Percentiles rank a stretch among this genome's conserved stretches.
These are phyloP conservation scores for rapeseed (Brassica napus) DNA, from an alignment of 345 rosid genomes.

Conservation along the genomic window DNA sequence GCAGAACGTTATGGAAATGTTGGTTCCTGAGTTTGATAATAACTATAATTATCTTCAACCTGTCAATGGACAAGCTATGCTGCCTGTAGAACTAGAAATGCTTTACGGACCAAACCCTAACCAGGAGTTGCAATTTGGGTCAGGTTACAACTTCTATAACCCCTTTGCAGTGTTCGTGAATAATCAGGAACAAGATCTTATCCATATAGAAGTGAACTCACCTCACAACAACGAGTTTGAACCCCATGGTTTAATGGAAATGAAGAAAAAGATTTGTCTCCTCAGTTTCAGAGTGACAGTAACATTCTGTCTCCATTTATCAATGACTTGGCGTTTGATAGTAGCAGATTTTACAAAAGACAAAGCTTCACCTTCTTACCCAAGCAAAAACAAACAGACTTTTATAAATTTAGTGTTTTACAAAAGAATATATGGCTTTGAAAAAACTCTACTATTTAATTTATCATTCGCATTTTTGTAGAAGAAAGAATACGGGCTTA, in stretches of 20 bases:
- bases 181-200: background rate
- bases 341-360: background rate
- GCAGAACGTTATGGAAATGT: slow-evolving; percentile 46
- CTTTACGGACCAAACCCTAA: background rate
- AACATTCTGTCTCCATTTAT: background rate
- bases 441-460: too few species aligned
- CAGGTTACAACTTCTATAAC: background rate
- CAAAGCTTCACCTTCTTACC: too few species aligned
- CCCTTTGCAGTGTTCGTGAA: background rate
- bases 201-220: background rate
- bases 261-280: background rate
- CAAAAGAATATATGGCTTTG: too few species aligned
- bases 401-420: too few species aligned
- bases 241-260: background rate
- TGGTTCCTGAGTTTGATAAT: slow-evolving; percentile 46
- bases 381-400: too few species aligned
- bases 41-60: slow-evolving; percentile 50
- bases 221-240: background rate
- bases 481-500: too few species aligned
- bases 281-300: background rate
- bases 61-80: slow-evolving; percentile 49
- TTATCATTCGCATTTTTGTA: too few species aligned
- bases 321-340: background rate
- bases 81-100: slow-evolving; percentile 36
- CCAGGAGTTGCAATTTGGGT: background rate